Percentiles rank a stretch among this genome's conserved stretches.
Conservation (phyloP, 1,284 basidiomycete genomes). For the Athelia psychrophila region DNA sequence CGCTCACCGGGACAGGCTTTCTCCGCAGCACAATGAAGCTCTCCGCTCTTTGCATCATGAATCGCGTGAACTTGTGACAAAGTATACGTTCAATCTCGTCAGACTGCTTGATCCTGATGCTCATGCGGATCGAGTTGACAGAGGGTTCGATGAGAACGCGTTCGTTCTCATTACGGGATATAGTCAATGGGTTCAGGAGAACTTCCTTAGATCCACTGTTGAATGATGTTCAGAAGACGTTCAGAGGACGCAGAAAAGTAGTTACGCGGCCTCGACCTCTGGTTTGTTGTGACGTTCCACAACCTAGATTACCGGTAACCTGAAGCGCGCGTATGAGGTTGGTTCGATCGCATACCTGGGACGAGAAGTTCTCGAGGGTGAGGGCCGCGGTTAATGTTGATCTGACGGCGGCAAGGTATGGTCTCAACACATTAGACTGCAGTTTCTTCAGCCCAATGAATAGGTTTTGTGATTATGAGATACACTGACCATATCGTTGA, state of each 20-base stretch:
- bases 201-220: constrained; percentile 90
- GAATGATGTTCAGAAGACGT: constrained; percentile 5
- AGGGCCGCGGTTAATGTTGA: constrained; percentile 96
- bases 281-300: constrained; percentile 97
- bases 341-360: constrained; percentile 62
- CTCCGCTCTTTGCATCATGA: constrained; percentile 99
- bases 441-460: background rate
- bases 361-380: constrained; percentile 96
- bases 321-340: constrained; percentile 4
- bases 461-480: no score
- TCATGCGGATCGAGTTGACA: constrained; percentile 94
- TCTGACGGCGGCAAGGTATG: constrained; percentile 94
- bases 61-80: constrained; percentile 98
- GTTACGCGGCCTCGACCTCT: constrained; percentile 83
- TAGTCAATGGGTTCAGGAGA: constrained; percentile 87
- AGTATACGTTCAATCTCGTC: constrained; percentile 98
- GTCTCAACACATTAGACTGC: constrained; percentile 82
- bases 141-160: constrained; percentile 95
- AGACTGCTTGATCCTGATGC: constrained; percentile 98
- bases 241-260: background rate
- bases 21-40: constrained; percentile 94
- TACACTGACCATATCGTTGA: no score
- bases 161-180: constrained; percentile 96
- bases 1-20: constrained; percentile 85
- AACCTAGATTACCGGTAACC: constrained; percentile 47